Percentiles rank a stretch among this genome's conserved stretches.
Evolutionary conservation across 805 yeast genomes (phyloP).

Genomic region (Candida ipomoeae): DNA sequence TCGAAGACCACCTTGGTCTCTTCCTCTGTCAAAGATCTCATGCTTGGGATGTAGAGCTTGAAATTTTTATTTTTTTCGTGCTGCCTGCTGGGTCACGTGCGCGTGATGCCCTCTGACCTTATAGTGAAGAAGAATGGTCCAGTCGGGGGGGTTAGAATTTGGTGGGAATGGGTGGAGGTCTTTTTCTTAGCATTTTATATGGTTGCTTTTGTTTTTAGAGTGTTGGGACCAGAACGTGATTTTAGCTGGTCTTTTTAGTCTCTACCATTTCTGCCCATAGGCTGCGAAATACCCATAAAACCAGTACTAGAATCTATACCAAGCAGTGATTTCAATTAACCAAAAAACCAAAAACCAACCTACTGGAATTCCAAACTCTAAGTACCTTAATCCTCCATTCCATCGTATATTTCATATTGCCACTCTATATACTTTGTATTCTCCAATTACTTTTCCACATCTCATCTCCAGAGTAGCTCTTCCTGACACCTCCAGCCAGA

Average conservation of each 20-base stretch:
- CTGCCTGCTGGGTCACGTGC: slow-evolving; percentile 11
- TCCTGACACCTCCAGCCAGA: too few relatives aligned
- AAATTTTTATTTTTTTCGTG: slow-evolving; percentile 7
- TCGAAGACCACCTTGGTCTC: slow-evolving; percentile 96
- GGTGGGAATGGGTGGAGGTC: not conserved
- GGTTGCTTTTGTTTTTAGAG: not conserved
- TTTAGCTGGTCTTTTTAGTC: not conserved
- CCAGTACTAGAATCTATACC: too few relatives aligned
- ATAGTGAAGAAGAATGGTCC: not conserved
- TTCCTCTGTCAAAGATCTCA: slow-evolving; percentile 96
- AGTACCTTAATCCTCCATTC: too few relatives aligned
- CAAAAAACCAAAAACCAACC: too few relatives aligned
- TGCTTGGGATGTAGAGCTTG: slow-evolving; percentile 22
- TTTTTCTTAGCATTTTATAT: not conserved
- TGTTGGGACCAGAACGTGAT: not conserved
- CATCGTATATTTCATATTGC: too few relatives aligned
- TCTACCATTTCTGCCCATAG: not conserved
- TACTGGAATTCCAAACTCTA: too few relatives aligned
- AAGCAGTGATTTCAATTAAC: not conserved
- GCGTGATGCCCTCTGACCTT: slow-evolving; percentile 1
- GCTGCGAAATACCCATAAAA: not conserved
- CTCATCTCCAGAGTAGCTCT: too few relatives aligned
- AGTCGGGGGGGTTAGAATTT: not conserved
- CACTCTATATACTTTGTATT: too few relatives aligned
- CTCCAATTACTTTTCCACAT: too few relatives aligned